Base-by-base conservation (phyloP, 192 early-diverging fungal species). In the Chytriomyces sp. region DNA sequence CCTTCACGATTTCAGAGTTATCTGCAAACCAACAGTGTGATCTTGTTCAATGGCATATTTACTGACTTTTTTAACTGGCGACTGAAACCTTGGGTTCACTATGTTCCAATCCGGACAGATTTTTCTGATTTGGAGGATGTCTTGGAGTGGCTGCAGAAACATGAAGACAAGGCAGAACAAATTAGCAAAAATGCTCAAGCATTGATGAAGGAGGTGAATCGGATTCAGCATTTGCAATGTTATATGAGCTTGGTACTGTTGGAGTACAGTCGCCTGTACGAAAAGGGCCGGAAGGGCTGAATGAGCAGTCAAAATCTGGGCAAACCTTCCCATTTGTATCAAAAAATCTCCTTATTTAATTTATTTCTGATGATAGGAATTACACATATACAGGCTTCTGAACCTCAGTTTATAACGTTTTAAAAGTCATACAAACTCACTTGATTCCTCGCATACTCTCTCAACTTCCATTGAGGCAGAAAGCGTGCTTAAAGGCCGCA, bases 1-100 rank as follows among this genome's bases (percentile, higher is more conserved):
- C 49, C 52, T 5, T 4, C n/a, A 17, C 44, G 66, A 19, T 33
- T 56, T 6, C 49, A 56, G 52, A 7, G 3, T 14, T 68, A 56
- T 53, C 36, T 68, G 30, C 52, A 68, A 38, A 33, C 66, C 22
- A 68, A 68, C 66, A 30, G n/a, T 31, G 52, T 68, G 25, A 33
- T 68, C 31, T 56, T 68, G 52, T 56, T 56, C 36, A 66, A 52
- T 26, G 54, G 52, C 49, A 68, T 68, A 25, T 71, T 71, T 39
- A 26, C 31, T 22, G 69, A 71, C 26, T 71, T 26, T 39, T 71
- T 60, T 57, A 44, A 41, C 25, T 34, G 37, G 39, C 6, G 5
- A 39, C 56, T 71, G 55, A 58, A 39, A 28, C 69, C 69, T 5
- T 60, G 4, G 7, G 58, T 71, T 3, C 69, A 71, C 38, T 71